Evolutionary conservation across 2,329 filamentous ascomycete species (phyloP), one percentile per base, ranked within the genome.

Genomic region (Talaromyces sp.): DNA sequence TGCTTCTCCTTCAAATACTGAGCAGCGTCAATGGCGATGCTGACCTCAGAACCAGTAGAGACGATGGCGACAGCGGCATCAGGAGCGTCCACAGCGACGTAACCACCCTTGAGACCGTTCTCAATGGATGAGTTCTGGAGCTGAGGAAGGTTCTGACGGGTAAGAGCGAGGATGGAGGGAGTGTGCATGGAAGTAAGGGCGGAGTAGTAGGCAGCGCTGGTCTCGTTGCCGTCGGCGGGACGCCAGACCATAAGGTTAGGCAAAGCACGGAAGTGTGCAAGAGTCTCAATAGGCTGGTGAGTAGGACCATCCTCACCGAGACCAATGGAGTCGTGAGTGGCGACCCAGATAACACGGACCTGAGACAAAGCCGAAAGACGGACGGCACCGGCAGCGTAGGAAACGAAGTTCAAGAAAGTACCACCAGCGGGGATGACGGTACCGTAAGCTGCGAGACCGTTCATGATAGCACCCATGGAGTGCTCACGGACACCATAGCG

Each of bases 211-310:
- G 95, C 94, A 75, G 93, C 94, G 77, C 91, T 96, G 74, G 91
- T 95, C 90, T 99, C 95, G 85, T 98, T 98, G 76, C 94, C 94
- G 76, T 98, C 95, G 74, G 95, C 94, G 72, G 95, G 95, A 78
- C 95, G 93, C 95, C 95, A 98, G 75, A 98, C 94, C 92, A 98
- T 97, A 86, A 90, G 91, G 90, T 99, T 99, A 77, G 95, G 95
- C 73, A 98, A 88, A 70, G 95, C 95, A 80, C 95, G 94, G 92
- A 98, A 98, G 84, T 98, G 95, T 67, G 93, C 90, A 69, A 98
- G 89, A 52, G 93, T 97, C 89, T 99, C 95, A 73, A 99, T 97
- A 80, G 95, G 95, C 87, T 99, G 95, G 84, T 99, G 95, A 65
- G 95, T 99, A 72, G 95, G 94, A 69, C 95, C 95, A 77, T 99